Percentiles rank a stretch among this genome's conserved stretches.
Conservation (phyloP, 345 rosid genomes). For the Geranium brycei region DNA sequence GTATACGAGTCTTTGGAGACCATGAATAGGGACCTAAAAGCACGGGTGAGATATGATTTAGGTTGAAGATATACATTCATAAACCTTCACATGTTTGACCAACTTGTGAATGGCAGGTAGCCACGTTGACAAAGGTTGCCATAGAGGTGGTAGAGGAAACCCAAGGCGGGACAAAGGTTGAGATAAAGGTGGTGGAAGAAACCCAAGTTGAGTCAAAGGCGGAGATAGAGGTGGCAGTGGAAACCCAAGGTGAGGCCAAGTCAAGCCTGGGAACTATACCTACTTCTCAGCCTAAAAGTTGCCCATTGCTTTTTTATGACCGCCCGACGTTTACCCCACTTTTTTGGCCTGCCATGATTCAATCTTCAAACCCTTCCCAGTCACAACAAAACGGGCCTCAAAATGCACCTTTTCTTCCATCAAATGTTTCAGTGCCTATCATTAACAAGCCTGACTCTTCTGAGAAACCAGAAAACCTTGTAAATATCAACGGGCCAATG, state of each 20-base stretch:
- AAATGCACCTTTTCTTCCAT: conserved; percentile 19
- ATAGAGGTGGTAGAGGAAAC: conserved; percentile 13
- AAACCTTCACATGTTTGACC: conserved; percentile 1
- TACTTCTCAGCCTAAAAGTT: conserved; percentile 18
- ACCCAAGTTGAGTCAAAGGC: neutral
- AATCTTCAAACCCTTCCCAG: conserved; percentile 28
- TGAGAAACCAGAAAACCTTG: conserved; percentile 22
- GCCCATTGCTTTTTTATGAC: conserved; percentile 44
- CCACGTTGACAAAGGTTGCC: conserved; percentile 22
- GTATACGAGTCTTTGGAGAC: conserved; percentile 50
- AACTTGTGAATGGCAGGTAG: conserved; percentile 26
- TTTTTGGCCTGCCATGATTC: conserved; percentile 61
- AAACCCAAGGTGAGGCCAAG: conserved; percentile 17
- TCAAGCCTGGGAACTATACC: conserved; percentile 23
- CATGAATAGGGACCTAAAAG: conserved; percentile 48
- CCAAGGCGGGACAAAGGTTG: conserved; percentile 16
- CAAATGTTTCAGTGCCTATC: conserved; percentile 18
- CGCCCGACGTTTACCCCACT: conserved; percentile 43
- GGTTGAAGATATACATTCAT: neutral
- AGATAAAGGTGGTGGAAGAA: too few relatives aligned
- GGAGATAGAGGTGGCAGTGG: conserved; percentile 19
- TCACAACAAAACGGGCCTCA: conserved; percentile 28
- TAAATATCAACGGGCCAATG: conserved; percentile 21
- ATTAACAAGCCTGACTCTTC: conserved; percentile 20
- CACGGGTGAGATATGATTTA: conserved; percentile 30